These are phyloP conservation scores for Acanthamoeba royreba DNA, from an alignment of 208 protist genomes.

Conservation along the genomic window DNA sequence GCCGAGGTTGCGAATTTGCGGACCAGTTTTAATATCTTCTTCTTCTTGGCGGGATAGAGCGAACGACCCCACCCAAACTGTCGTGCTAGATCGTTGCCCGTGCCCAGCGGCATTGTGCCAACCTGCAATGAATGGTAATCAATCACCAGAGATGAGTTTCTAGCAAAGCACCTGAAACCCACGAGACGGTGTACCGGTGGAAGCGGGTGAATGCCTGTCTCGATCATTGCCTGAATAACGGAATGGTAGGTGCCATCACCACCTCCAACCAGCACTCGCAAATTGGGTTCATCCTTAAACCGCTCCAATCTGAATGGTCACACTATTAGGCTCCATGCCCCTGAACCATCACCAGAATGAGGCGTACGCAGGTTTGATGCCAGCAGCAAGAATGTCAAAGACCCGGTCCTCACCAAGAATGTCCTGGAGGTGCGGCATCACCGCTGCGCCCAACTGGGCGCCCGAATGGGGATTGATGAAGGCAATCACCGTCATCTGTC, in stretches of 20 bases:
- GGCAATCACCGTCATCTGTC: not conserved
- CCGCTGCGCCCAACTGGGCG: not conserved
- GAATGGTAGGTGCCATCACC: not conserved
- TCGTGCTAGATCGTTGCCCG: not conserved
- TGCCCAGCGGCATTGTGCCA: conserved; percentile 10
- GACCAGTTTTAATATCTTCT: not conserved
- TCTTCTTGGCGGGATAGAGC: not conserved
- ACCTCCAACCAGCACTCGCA: not conserved
- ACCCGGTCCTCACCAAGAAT: not conserved
- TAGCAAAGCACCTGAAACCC: no score
- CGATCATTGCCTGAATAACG: conserved; percentile 33
- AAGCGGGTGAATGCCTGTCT: not conserved
- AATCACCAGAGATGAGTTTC: no score
- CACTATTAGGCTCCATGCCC: no score
- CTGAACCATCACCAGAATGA: no score
- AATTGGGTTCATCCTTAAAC: not conserved
- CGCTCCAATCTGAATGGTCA: not conserved
- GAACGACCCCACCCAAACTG: conserved; percentile 14
- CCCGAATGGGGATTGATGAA: not conserved
- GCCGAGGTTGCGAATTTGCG: not conserved
- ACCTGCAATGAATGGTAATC: no score
- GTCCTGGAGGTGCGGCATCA: not conserved
- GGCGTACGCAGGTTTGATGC: not conserved
- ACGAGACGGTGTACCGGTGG: no score
- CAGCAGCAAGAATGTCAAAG: not conserved